A percentile compares a stretch with the other conserved stretches of the same genome.
Conservation (phyloP, 306 rosid genomes). For the Mucuna pruriens region DNA sequence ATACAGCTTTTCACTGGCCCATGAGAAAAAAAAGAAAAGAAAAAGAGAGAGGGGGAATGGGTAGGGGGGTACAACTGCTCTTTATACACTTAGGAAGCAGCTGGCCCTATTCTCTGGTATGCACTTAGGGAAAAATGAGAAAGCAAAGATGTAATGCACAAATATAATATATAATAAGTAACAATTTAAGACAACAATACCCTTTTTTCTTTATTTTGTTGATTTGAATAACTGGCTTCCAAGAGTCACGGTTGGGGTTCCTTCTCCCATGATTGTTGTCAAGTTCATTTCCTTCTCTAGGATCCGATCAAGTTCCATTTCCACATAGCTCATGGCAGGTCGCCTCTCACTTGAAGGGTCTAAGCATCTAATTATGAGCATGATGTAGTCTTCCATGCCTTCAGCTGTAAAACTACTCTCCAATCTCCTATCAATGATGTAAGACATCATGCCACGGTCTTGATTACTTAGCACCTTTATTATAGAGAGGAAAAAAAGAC, state of each 20-base stretch:
- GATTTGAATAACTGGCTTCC: slow-evolving; percentile 77
- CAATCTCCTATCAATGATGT: slow-evolving; percentile 21
- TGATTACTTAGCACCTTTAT: slow-evolving; percentile 52
- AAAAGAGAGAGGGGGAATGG: not conserved
- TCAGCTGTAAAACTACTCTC: too few relatives aligned
- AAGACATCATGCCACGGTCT: slow-evolving; percentile 31
- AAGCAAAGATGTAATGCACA: slow-evolving; percentile 50
- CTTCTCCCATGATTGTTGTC: slow-evolving; percentile 91
- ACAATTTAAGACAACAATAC: slow-evolving; percentile 31
- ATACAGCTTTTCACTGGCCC: slow-evolving; percentile 53
- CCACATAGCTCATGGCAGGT: too few relatives aligned
- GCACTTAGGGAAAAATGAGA: slow-evolving; percentile 23
- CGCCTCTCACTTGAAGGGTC: too few relatives aligned
- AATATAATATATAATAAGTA: slow-evolving; percentile 38
- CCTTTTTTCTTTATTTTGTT: slow-evolving; percentile 43
- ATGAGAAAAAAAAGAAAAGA: slow-evolving; percentile 3
- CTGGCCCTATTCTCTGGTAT: slow-evolving; percentile 52
- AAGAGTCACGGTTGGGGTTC: slow-evolving; percentile 70
- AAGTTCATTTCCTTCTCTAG: slow-evolving; percentile 78
- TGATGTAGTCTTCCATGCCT: too few relatives aligned
- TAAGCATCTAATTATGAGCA: too few relatives aligned
- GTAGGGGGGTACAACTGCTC: slow-evolving; percentile 43
- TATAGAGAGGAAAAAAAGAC: not conserved
- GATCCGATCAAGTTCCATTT: slow-evolving; percentile 28
- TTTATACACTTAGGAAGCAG: slow-evolving; percentile 81